A percentile compares a stretch with the other conserved stretches of the same genome.
These are phyloP conservation scores for Dalechampia spathulata DNA, from an alignment of 441 rosid species.

Conservation along the genomic window DNA sequence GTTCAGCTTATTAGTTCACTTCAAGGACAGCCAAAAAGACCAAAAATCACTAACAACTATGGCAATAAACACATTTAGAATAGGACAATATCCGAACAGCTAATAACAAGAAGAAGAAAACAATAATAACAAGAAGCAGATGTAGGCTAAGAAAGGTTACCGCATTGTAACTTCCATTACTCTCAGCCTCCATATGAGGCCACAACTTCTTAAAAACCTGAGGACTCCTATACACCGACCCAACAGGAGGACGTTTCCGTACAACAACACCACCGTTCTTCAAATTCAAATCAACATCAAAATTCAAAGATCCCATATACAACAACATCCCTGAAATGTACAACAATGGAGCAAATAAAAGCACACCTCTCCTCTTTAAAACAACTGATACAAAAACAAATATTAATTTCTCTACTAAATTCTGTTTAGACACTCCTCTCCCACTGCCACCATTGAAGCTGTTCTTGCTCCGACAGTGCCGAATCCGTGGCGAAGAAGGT, in stretches of 20 bases:
- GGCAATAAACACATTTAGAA: too few relatives aligned
- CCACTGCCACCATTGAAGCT: slow-evolving; percentile 13
- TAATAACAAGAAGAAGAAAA: too few relatives aligned
- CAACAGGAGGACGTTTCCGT: slow-evolving; percentile 49
- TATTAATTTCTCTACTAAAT: slow-evolving; percentile 42
- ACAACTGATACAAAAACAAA: slow-evolving; percentile 45
- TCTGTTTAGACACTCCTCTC: slow-evolving; percentile 32
- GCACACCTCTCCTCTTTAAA: slow-evolving; percentile 63
- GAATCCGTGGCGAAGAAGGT: slow-evolving; percentile 74
- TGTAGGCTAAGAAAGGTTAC: slow-evolving; percentile 28
- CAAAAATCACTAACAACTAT: too few relatives aligned
- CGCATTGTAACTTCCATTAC: slow-evolving; percentile 50
- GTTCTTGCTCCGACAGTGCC: slow-evolving; percentile 44
- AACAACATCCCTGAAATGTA: slow-evolving; percentile 79
- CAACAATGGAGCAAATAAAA: slow-evolving; percentile 77
- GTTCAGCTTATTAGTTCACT: too few relatives aligned
- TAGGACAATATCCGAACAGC: too few relatives aligned
- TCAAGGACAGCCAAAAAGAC: too few relatives aligned
- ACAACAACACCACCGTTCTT: slow-evolving; percentile 47
- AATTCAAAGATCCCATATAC: slow-evolving; percentile 78
- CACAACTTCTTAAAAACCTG: slow-evolving; percentile 70
- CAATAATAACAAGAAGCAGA: too few relatives aligned
- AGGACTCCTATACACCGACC: slow-evolving; percentile 84
- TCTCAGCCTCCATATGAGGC: slow-evolving; percentile 78
- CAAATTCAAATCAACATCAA: slow-evolving; percentile 55